These are phyloP conservation scores for Carex scoparia DNA, from an alignment of 176 grass and related monocot genomes.

Conservation along the genomic window DNA sequence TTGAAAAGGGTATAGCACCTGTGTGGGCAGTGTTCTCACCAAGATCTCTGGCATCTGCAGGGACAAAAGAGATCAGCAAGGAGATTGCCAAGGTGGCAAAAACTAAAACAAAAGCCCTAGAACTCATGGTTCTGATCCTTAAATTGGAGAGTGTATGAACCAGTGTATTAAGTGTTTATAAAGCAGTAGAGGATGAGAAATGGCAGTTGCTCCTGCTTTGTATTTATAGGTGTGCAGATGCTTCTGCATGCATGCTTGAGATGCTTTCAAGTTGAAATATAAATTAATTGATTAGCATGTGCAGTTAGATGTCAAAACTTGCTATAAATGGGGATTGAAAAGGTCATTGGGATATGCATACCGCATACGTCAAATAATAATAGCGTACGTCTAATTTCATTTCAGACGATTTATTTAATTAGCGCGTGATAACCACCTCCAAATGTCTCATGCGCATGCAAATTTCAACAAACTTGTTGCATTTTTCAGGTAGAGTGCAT, in stretches of 20 bases:
- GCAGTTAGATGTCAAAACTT: not conserved
- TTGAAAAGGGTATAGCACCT: not conserved
- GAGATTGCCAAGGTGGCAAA: not conserved
- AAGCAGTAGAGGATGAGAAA: not conserved
- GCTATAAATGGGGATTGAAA: not conserved
- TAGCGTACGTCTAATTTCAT: not conserved
- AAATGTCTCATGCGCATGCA: no score
- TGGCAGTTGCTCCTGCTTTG: not conserved
- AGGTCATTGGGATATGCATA: not conserved
- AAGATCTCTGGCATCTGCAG: not conserved
- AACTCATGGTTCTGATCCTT: not conserved
- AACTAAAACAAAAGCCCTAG: not conserved
- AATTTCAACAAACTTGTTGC: no score
- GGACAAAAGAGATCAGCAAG: not conserved
- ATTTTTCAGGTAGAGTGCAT: no score
- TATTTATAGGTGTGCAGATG: not conserved
- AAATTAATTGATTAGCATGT: not conserved
- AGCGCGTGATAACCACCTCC: no score
- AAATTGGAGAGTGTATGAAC: not conserved
- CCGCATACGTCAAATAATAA: not conserved
- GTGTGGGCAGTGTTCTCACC: conserved; percentile 7
- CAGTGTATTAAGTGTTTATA: not conserved
- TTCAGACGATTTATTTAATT: not conserved
- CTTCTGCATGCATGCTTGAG: not conserved
- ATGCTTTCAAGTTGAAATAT: not conserved